phyloP scores from a whole-genome alignment of 441 rosid genomes.

The Euphorbia neoarborescens region DNA sequence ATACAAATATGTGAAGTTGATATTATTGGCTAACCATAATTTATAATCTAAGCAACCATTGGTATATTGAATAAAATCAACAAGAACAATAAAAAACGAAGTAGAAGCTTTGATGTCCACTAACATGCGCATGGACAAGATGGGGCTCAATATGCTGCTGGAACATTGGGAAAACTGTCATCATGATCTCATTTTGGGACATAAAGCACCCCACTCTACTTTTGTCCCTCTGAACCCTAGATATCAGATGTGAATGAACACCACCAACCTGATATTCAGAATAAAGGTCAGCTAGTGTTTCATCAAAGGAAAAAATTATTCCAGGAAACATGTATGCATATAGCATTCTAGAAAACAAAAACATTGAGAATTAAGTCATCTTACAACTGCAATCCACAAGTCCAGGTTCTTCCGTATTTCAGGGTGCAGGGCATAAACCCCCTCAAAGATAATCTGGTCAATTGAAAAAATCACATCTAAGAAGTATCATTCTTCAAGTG shows the following conservation, averaged over 20 bases:
- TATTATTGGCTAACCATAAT: not conserved
- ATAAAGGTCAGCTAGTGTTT: conserved; percentile 17
- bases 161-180: conserved; percentile 96
- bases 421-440: conserved; percentile 95
- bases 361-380: conserved; percentile 21
- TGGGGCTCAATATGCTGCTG: conserved; percentile 98
- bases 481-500: not conserved
- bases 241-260: conserved; percentile 93
- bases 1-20: not conserved
- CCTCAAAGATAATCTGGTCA: conserved; percentile 87
- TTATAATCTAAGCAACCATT: not conserved
- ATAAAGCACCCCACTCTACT: conserved; percentile 75
- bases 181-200: conserved; percentile 98
- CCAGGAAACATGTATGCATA: conserved; percentile 1
- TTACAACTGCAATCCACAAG: conserved; percentile 98
- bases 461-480: conserved; percentile 12
- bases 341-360: conserved; percentile 10
- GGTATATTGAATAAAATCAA: conserved; percentile 1
- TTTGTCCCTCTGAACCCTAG: conserved; percentile 99
- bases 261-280: conserved; percentile 81
- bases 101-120: conserved; percentile 29
- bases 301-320: conserved; percentile 2
- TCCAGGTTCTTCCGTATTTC: conserved; percentile 82
- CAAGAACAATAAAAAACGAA: conserved; percentile 6
- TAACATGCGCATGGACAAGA: conserved; percentile 98